Evolutionary conservation across 2,329 filamentous ascomycete species (phyloP), one percentile per base, ranked within the genome.

Genomic region (Akanthomyces dipterigenus): DNA sequence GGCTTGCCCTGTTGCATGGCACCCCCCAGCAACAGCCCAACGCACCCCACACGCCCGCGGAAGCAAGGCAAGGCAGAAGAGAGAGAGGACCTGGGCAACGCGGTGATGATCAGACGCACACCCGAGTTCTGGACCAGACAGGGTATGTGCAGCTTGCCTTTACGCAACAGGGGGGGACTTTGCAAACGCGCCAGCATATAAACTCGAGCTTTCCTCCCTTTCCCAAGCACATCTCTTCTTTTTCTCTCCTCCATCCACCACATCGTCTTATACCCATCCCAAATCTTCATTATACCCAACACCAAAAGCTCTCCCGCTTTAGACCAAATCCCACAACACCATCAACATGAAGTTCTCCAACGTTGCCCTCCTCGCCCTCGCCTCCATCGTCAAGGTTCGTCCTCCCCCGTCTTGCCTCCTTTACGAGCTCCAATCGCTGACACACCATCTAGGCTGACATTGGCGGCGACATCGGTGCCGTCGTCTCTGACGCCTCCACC

Each of bases 321-420:
- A n/a, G 11, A 34, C 3, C 31, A 5, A 34, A 34, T 18, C 24
- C 42, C 22, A 58, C n/a, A 63, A 60, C 63, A 58, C 62, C 68
- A 68, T 48, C 61, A 76, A 54, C 24, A 67, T 77, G 75, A 75
- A 75, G 72, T 72, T 75, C 71, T 69, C 72, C 67, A 67, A 45
- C 49, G 49, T 67, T 65, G 66, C 70, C 59, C 48, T 74, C 63
- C 63, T 73, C 60, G 67, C 70, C 64, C 65, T 75, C 49, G 69
- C 69, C 55, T 70, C 72, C 61, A 63, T 68, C 46, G 70, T 67
- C 63, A 64, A 72, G 65, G 72, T 73, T 67, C 38, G 64, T 66
- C 22, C 24, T 7, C 20, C 22, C 5, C 14, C 28, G 11, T 11
- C 20, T 24, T 20, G 5, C n/a, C 18, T 20, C 8, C n/a, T 5